A percentile compares a stretch with the other conserved stretches of the same genome.
Conservation (phyloP, 116 monocot species). For the Posidonia oceanica region DNA sequence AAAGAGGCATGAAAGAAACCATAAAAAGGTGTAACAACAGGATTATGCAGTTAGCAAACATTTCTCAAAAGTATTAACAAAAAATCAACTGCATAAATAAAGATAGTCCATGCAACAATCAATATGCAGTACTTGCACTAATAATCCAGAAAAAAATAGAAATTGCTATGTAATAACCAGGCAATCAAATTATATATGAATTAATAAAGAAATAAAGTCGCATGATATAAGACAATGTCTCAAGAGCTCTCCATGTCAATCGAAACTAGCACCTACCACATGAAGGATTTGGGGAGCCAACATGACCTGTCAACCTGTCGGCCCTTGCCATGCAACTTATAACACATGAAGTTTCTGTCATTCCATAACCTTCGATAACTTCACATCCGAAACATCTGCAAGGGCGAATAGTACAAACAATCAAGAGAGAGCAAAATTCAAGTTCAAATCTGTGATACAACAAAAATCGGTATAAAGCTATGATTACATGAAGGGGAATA, state of each 20-base stretch:
- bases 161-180: no score
- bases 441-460: neutral
- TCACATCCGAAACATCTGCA: slow-evolving; percentile 80
- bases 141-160: no score
- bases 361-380: slow-evolving; percentile 94
- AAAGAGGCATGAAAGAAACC: no score
- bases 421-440: neutral
- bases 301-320: slow-evolving; percentile 66
- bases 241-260: neutral
- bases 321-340: slow-evolving; percentile 50
- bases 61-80: no score
- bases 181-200: no score
- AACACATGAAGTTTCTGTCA: slow-evolving; percentile 95
- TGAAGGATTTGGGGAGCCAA: slow-evolving; percentile 9
- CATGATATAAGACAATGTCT: no score
- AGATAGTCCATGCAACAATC: no score
- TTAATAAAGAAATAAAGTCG: no score
- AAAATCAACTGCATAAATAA: no score
- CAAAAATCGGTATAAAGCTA: neutral
- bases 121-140: no score
- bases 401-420: neutral
- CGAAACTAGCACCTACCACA: slow-evolving; percentile 2
- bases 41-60: no score
- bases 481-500: neutral
- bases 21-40: no score